phyloP scores from a whole-genome alignment of 306 rosid species.

The Pterocarpus macrocarpus region DNA sequence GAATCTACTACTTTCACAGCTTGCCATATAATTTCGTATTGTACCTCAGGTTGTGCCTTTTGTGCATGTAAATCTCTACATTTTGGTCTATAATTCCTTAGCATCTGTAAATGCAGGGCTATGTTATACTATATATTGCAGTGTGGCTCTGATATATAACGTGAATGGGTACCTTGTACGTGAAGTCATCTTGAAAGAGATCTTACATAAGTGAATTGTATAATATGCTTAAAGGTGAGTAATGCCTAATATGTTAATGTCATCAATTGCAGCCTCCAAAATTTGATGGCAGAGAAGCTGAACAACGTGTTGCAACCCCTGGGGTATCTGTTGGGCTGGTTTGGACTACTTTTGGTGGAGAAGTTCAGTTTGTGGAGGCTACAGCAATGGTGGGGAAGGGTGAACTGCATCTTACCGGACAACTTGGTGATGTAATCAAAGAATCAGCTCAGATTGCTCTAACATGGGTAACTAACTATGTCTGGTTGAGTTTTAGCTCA shows the following conservation, averaged over 20 bases:
- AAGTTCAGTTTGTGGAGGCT: constrained; percentile 99
- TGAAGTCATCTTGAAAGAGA: constrained; percentile 36
- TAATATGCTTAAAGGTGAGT: constrained; percentile 37
- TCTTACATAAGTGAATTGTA: constrained; percentile 7
- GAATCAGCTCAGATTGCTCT: constrained; percentile 98
- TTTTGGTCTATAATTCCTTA: constrained; percentile 27
- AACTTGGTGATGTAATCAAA: constrained; percentile 97
- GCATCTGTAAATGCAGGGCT: constrained; percentile 7
- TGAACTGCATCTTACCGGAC: constrained; percentile 96
- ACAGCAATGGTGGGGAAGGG: constrained; percentile 93
- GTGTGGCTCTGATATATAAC: constrained; percentile 38
- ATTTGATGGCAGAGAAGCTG: constrained; percentile 88
- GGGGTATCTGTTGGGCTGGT: constrained; percentile 95
- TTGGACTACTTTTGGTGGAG: constrained; percentile 98
- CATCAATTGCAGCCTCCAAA: constrained; percentile 85
- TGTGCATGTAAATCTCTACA: constrained; percentile 27
- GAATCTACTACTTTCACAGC: constrained; percentile 20
- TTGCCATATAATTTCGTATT: background rate
- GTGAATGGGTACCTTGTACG: constrained; percentile 22
- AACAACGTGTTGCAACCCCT: constrained; percentile 84
- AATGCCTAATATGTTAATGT: constrained; percentile 42
- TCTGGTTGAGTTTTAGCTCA: constrained; percentile 40
- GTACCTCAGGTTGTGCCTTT: constrained; percentile 11
- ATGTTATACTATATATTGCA: constrained; percentile 22
- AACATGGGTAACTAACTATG: constrained; percentile 82